A percentile compares a stretch with the other conserved stretches of the same genome.
phyloP scores from a whole-genome alignment of 306 rosid species.

The Lupinus albus region DNA sequence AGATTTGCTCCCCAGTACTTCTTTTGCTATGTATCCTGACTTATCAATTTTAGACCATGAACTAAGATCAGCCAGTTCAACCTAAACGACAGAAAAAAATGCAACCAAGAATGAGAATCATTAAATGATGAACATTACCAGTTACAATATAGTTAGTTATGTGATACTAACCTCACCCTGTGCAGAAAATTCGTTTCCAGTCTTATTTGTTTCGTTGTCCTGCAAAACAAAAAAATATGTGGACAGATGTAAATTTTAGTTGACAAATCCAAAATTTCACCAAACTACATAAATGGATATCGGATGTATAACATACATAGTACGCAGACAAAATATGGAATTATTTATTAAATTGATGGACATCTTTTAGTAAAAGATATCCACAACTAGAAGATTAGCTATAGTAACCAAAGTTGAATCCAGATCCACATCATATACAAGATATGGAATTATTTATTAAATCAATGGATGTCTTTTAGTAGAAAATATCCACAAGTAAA shows the following conservation, averaged over 20 bases:
- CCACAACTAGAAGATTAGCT: slow-evolving; percentile 5
- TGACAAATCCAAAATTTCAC: slow-evolving; percentile 19
- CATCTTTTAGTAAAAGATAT: slow-evolving; percentile 29
- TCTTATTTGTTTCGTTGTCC: slow-evolving; percentile 85
- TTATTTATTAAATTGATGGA: slow-evolving; percentile 13
- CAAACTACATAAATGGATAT: slow-evolving; percentile 25
- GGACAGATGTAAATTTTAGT: slow-evolving; percentile 32
- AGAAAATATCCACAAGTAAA: not conserved
- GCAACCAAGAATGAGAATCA: slow-evolving; percentile 24
- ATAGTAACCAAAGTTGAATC: too few species aligned
- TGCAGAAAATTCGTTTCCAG: slow-evolving; percentile 71
- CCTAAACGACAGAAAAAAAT: slow-evolving; percentile 51
- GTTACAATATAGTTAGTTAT: slow-evolving; percentile 43
- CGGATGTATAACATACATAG: slow-evolving; percentile 18
- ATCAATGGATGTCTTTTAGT: not conserved
- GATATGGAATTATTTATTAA: not conserved
- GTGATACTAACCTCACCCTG: slow-evolving; percentile 77
- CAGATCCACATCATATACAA: not conserved
- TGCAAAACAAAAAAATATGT: slow-evolving; percentile 50
- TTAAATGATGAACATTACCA: slow-evolving; percentile 29
- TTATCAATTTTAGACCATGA: slow-evolving; percentile 90
- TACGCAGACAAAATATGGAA: slow-evolving; percentile 27
- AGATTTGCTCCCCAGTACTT: slow-evolving; percentile 74
- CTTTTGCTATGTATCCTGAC: slow-evolving; percentile 95
- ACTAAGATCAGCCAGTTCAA: slow-evolving; percentile 79